Evolutionary conservation across 2,329 filamentous ascomycete genomes (phyloP).

Genomic region (Dothiorella sarmentorum): DNA sequence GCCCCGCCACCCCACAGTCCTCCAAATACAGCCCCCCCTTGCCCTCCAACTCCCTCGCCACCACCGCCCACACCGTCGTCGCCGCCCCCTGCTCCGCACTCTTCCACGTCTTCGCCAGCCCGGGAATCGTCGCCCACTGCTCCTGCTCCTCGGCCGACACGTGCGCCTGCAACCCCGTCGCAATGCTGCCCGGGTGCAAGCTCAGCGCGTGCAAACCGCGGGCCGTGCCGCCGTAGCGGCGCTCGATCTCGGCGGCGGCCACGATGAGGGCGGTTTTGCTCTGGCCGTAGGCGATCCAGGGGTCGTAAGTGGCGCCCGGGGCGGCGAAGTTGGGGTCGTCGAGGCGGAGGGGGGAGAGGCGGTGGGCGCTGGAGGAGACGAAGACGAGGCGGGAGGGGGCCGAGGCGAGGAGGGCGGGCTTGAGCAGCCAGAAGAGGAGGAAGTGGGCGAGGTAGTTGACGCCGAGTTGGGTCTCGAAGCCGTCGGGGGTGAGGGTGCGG

Average conservation of each 20-base stretch:
- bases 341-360: slow-evolving; percentile 31
- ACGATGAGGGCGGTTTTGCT: slow-evolving; percentile 52
- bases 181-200: slow-evolving; percentile 50
- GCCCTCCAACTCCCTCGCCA: slow-evolving; percentile 13
- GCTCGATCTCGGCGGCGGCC: slow-evolving; percentile 51
- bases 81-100: slow-evolving; percentile 26
- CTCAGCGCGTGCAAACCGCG: slow-evolving; percentile 44
- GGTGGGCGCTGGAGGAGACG: slow-evolving; percentile 45
- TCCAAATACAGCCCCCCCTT: slow-evolving; percentile 36
- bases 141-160: slow-evolving; percentile 50
- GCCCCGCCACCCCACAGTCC: slow-evolving; percentile 34
- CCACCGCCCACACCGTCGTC: slow-evolving; percentile 45
- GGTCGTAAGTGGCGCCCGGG: slow-evolving; percentile 36
- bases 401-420: slow-evolving; percentile 40
- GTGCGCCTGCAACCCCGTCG: slow-evolving; percentile 40
- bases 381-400: slow-evolving; percentile 45
- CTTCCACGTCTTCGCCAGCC: neutral
- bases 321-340: slow-evolving; percentile 41
- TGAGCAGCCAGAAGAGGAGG: slow-evolving; percentile 52
- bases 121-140: slow-evolving; percentile 49
- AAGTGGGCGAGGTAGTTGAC: slow-evolving; percentile 55
- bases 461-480: slow-evolving; percentile 49
- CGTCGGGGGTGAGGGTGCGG: slow-evolving; percentile 28
- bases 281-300: slow-evolving; percentile 45
- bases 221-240: slow-evolving; percentile 45